phyloP scores from a whole-genome alignment of 2,329 filamentous ascomycete genomes.

The Pseudocercospora ulei region DNA sequence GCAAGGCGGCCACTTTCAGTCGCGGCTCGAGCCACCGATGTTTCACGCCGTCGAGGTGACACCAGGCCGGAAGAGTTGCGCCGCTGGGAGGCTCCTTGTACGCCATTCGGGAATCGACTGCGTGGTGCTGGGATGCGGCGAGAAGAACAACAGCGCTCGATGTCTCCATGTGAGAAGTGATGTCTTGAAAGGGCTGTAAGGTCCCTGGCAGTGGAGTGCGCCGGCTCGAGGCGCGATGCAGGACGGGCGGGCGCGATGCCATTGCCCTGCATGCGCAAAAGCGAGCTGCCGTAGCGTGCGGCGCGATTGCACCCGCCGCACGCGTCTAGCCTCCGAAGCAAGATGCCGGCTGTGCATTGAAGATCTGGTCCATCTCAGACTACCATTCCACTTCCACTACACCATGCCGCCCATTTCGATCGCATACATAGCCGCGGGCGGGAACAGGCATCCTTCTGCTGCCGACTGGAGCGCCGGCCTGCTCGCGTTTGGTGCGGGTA shows the following conservation, averaged over 20 bases:
- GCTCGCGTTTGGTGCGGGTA: conserved; percentile 80
- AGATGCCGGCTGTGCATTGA: conserved; percentile 19
- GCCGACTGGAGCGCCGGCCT: conserved; percentile 74
- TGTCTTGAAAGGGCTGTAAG: conserved; percentile 6
- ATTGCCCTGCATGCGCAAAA: conserved; percentile 20
- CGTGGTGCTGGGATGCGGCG: conserved; percentile 4
- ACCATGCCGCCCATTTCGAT: too few species aligned
- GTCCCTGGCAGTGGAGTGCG: conserved; percentile 19
- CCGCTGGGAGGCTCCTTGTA: conserved; percentile 16
- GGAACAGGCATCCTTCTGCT: conserved; percentile 78
- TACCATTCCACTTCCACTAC: too few species aligned
- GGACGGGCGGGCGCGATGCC: conserved; percentile 9
- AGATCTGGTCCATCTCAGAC: too few species aligned
- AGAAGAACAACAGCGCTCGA: conserved; percentile 1
- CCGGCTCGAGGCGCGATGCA: conserved; percentile 18
- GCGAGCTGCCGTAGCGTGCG: conserved; percentile 21
- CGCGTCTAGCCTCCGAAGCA: conserved; percentile 20
- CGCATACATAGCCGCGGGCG: conserved; percentile 61
- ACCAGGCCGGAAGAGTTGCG: conserved; percentile 11
- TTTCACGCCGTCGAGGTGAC: conserved; percentile 12
- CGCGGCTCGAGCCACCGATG: not conserved
- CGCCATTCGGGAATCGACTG: conserved; percentile 12
- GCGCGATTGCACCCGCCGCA: conserved; percentile 21
- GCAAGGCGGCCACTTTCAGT: conserved; percentile 4
- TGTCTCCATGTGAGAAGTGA: conserved; percentile 8